A percentile compares a stretch with the other conserved stretches of the same genome.
Evolutionary conservation across 1,139 yeast species (phyloP).

Genomic region (Blastobotrys apis): DNA sequence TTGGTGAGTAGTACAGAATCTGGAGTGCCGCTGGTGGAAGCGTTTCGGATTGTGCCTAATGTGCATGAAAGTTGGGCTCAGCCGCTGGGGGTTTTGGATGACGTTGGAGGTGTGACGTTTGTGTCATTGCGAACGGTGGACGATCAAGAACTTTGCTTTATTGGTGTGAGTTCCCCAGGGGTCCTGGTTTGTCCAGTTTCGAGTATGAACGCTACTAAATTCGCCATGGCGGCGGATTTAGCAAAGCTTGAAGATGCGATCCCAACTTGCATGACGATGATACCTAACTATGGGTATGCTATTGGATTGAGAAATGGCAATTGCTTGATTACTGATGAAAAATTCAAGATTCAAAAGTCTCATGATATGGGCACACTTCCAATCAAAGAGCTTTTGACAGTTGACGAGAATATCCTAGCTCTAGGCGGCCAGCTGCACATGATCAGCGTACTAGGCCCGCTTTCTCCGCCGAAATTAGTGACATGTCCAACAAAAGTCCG

Average conservation of each 20-base stretch:
- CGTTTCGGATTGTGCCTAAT: background rate
- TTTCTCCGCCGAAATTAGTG: background rate
- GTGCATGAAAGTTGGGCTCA: background rate
- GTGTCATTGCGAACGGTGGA: background rate
- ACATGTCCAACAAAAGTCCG: background rate
- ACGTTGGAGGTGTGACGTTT: slow-evolving; percentile 1
- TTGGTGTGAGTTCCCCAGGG: slow-evolving; percentile 32
- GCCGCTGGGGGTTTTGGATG: background rate
- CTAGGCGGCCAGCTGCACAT: background rate
- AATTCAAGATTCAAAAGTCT: slow-evolving; percentile 19
- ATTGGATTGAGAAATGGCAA: slow-evolving; percentile 26
- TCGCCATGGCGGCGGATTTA: background rate
- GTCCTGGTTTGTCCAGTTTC: background rate
- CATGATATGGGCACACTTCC: slow-evolving; percentile 24
- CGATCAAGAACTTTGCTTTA: slow-evolving; percentile 16
- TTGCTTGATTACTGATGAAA: slow-evolving; percentile 33
- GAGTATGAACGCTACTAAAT: background rate
- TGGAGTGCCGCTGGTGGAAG: background rate
- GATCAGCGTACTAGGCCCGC: background rate
- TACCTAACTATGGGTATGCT: background rate
- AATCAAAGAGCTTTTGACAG: background rate
- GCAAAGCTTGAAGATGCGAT: background rate
- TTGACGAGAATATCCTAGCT: background rate
- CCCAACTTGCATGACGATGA: slow-evolving; percentile 20
- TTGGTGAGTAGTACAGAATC: background rate